These are phyloP conservation scores for Yamadazyma paraphyllophila DNA, from an alignment of 805 yeast genomes.

Conservation along the genomic window DNA sequence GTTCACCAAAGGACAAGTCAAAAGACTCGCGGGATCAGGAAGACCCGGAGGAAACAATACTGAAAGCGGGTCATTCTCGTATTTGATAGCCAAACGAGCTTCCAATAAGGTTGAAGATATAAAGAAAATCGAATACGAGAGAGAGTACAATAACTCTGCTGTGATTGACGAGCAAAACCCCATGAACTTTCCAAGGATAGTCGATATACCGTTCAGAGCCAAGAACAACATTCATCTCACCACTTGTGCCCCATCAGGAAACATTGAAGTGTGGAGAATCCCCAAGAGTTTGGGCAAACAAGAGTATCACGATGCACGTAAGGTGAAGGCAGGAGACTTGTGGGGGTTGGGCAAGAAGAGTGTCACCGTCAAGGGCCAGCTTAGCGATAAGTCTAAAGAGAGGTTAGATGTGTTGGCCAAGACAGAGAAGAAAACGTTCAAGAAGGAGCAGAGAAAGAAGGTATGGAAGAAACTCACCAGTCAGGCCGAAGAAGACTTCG, in stretches of 20 bases:
- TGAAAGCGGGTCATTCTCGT: constrained; percentile 72
- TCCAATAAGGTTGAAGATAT: constrained; percentile 41
- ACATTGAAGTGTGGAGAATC: constrained; percentile 82
- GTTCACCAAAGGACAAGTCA: constrained; percentile 23
- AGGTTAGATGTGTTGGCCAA: constrained; percentile 36
- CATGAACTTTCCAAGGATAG: constrained; percentile 67
- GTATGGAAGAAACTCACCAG: constrained; percentile 32
- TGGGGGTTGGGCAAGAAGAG: constrained; percentile 61
- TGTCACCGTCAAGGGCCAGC: constrained; percentile 27
- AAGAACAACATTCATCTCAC: constrained; percentile 81
- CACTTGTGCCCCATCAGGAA: constrained; percentile 77
- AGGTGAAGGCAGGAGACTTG: constrained; percentile 76
- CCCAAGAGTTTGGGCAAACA: constrained; percentile 74
- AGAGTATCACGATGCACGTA: constrained; percentile 86
- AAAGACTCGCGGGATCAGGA: constrained; percentile 67
- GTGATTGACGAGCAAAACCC: constrained; percentile 17
- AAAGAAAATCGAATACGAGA: constrained; percentile 37
- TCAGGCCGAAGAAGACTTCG: constrained; percentile 24
- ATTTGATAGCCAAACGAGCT: constrained; percentile 67
- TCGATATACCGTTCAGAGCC: constrained; percentile 68
- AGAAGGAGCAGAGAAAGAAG: constrained; percentile 35
- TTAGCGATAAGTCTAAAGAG: constrained; percentile 30
- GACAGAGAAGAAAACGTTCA: constrained; percentile 37
- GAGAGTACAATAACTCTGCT: constrained; percentile 25
- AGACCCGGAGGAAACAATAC: constrained; percentile 67